Conservation (phyloP, 768 basidiomycete species). For the Naematelia aurantialba region DNA sequence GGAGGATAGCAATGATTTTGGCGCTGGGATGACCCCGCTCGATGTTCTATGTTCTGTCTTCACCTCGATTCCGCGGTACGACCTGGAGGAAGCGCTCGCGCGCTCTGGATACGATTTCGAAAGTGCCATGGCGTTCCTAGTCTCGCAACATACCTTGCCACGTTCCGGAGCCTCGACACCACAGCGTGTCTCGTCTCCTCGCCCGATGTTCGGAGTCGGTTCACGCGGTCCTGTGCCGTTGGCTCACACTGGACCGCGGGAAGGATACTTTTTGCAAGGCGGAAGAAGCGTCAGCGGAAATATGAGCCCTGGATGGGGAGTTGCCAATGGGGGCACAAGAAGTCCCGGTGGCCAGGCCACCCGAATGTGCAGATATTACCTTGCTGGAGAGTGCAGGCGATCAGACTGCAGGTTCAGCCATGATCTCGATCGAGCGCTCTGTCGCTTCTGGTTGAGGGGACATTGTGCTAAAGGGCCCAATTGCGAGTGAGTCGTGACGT, state of each 20-base stretch:
- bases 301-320: constrained; percentile 32
- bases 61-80: constrained; percentile 78
- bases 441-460: constrained; percentile 96
- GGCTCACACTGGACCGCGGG: constrained; percentile 37
- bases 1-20: constrained; percentile 19
- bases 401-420: constrained; percentile 98
- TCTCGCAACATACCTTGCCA: constrained; percentile 58
- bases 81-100: constrained; percentile 87
- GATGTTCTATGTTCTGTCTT: constrained; percentile 94
- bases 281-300: constrained; percentile 44
- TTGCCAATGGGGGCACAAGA: constrained; percentile 29
- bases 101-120: constrained; percentile 92
- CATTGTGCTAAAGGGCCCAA: constrained; percentile 94
- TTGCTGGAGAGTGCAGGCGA: constrained; percentile 90
- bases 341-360: constrained; percentile 52
- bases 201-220: constrained; percentile 40
- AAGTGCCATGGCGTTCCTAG: constrained; percentile 86
- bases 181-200: constrained; percentile 37
- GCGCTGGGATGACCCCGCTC: constrained; percentile 85
- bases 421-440: constrained; percentile 87
- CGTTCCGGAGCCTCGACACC: constrained; percentile 53
- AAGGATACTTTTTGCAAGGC: constrained; percentile 45
- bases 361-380: constrained; percentile 86
- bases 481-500: constrained; percentile 61
- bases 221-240: constrained; percentile 31